A percentile compares a stretch with the other conserved stretches of the same genome.
Conservation (phyloP, 371 early-diverging fungal genomes). For the Rhizopus arrhizus region DNA sequence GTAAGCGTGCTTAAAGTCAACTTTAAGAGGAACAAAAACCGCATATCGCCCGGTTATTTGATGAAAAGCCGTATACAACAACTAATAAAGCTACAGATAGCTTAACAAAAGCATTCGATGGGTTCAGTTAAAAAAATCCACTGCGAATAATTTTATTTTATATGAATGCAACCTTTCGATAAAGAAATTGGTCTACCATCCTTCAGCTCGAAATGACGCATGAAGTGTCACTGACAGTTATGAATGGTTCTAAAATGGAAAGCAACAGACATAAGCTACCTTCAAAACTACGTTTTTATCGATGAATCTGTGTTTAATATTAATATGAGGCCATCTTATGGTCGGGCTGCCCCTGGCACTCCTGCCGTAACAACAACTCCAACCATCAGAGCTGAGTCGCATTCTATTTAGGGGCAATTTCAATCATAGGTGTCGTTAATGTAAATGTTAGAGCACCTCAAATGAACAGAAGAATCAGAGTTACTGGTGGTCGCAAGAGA, state of each 20-base stretch:
- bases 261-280: constrained; percentile 8
- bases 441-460: constrained; percentile 8
- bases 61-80: constrained; percentile 7
- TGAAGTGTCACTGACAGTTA: constrained; percentile 1
- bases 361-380: constrained; percentile 5
- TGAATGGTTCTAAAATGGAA: constrained; percentile 6
- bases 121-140: constrained; percentile 4
- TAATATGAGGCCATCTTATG: constrained; percentile 4
- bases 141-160: constrained; percentile 7
- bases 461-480: constrained; percentile 8
- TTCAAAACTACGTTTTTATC: constrained; percentile 15
- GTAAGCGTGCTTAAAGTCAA: background rate
- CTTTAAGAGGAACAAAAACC: constrained; percentile 7
- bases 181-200: background rate
- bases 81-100: constrained; percentile 6
- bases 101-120: constrained; percentile 10
- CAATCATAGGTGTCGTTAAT: constrained; percentile 3
- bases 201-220: constrained; percentile 10
- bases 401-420: constrained; percentile 9
- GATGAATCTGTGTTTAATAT: constrained; percentile 17
- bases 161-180: constrained; percentile 9
- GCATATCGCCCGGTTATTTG: constrained; percentile 6
- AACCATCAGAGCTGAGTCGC: constrained; percentile 10
- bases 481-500: constrained; percentile 10
- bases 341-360: constrained; percentile 5